A percentile compares a stretch with the other conserved stretches of the same genome.
phyloP scores from a whole-genome alignment of 306 rosid species.

The Malus domestica region ASM211411v1 NC_041793.1:44242501-44243000 shows the following conservation, averaged over 20 bases:
- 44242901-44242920: constrained; percentile 74
- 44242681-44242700: constrained; percentile 61
- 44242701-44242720: constrained; percentile 80
- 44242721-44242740: constrained; percentile 52
- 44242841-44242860: constrained; percentile 64
- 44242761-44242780: constrained; percentile 58
- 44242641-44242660: constrained; percentile 48
- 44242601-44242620: constrained; percentile 66
- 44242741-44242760: constrained; percentile 84
- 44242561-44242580: constrained; percentile 57
- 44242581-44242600: constrained; percentile 58
- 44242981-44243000: constrained; percentile 54
- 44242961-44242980: constrained; percentile 34
- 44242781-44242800: constrained; percentile 81
- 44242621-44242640: constrained; percentile 71
- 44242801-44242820: constrained; percentile 65
- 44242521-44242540: constrained; percentile 84
- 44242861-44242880: constrained; percentile 47
- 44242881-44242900: constrained; percentile 68
- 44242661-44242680: constrained; percentile 45
- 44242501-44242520: constrained; percentile 89
- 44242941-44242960: constrained; percentile 51
- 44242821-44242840: constrained; percentile 79
- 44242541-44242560: constrained; percentile 77
- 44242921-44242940: constrained; percentile 70